A percentile compares a stretch with the other conserved stretches of the same genome.
Conservation (phyloP, 2,329 filamentous ascomycete species). For the Albifimbria verrucaria region DNA sequence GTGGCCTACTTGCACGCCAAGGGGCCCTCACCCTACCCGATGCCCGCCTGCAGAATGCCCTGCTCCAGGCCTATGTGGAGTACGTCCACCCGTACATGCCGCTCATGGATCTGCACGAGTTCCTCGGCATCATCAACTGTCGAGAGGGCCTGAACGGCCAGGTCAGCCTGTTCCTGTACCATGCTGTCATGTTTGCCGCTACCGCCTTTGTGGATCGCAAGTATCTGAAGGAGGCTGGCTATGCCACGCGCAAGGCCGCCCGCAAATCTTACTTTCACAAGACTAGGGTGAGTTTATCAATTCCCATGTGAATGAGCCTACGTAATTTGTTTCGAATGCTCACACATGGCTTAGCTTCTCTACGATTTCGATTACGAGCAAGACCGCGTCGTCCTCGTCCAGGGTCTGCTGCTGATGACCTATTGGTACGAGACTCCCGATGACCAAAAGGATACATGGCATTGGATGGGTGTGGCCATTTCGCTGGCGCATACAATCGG, state of each 20-base stretch:
- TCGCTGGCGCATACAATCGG: constrained; percentile 92
- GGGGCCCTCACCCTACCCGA: constrained; percentile 78
- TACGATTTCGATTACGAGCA: constrained; percentile 96
- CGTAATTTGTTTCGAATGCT: too few relatives aligned
- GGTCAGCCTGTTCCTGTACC: constrained; percentile 83
- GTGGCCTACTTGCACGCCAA: constrained; percentile 80
- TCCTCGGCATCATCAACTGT: constrained; percentile 58
- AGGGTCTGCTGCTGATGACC: constrained; percentile 86
- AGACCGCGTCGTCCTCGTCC: constrained; percentile 83
- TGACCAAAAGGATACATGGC: constrained; percentile 97
- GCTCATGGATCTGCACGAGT: constrained; percentile 66
- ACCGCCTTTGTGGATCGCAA: constrained; percentile 84
- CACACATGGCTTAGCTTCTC: constrained; percentile 56
- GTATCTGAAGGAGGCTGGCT: constrained; percentile 73
- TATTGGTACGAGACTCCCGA: constrained; percentile 98
- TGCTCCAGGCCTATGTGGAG: constrained; percentile 79
- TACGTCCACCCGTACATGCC: constrained; percentile 96
- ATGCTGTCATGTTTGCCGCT: constrained; percentile 91
- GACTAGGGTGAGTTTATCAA: constrained; percentile 64
- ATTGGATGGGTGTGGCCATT: constrained; percentile 96
- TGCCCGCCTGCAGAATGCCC: constrained; percentile 68
- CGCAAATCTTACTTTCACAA: constrained; percentile 87
- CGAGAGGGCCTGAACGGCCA: constrained; percentile 67
- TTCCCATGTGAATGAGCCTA: constrained; percentile 6
- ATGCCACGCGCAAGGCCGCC: constrained; percentile 72